These are phyloP conservation scores for Boletus rubescentipes DNA, from an alignment of 768 basidiomycete genomes.

Conservation along the genomic window DNA sequence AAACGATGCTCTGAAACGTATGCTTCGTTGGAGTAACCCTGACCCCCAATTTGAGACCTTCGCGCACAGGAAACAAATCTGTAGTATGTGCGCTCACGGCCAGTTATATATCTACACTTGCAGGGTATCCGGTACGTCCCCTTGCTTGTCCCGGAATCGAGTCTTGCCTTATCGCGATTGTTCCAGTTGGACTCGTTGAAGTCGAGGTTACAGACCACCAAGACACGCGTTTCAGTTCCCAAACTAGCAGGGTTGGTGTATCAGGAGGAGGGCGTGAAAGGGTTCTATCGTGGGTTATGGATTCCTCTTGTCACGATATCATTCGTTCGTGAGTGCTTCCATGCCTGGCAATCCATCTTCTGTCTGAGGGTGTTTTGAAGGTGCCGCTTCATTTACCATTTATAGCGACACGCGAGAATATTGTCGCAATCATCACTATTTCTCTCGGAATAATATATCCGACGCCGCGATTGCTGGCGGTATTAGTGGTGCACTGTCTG, in stretches of 20 bases:
- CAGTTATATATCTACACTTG: conserved; percentile 89
- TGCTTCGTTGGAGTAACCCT: conserved; percentile 16
- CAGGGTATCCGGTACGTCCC: conserved; percentile 74
- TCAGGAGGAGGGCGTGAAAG: conserved; percentile 80
- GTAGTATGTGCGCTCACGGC: conserved; percentile 89
- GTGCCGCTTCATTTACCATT: conserved; percentile 89
- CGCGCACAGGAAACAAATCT: conserved; percentile 69
- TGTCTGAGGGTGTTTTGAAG: conserved; percentile 37
- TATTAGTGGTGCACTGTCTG: conserved; percentile 84
- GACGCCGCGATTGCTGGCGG: conserved; percentile 79
- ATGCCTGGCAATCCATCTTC: background rate
- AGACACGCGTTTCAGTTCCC: conserved; percentile 70
- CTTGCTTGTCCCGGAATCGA: background rate
- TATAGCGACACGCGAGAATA: conserved; percentile 82
- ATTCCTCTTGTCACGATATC: conserved; percentile 95
- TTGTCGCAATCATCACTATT: conserved; percentile 56
- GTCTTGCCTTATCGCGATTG: background rate
- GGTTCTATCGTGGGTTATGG: conserved; percentile 89
- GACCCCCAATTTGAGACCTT: conserved; percentile 5
- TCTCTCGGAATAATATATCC: conserved; percentile 56
- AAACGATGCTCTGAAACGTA: conserved; percentile 70
- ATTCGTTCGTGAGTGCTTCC: conserved; percentile 77
- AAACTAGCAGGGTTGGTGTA: conserved; percentile 71
- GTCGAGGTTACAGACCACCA: conserved; percentile 85
- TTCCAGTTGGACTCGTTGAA: conserved; percentile 89